Conservation (phyloP, 441 rosid species). For the Adansonia madagascariensis region DNA sequence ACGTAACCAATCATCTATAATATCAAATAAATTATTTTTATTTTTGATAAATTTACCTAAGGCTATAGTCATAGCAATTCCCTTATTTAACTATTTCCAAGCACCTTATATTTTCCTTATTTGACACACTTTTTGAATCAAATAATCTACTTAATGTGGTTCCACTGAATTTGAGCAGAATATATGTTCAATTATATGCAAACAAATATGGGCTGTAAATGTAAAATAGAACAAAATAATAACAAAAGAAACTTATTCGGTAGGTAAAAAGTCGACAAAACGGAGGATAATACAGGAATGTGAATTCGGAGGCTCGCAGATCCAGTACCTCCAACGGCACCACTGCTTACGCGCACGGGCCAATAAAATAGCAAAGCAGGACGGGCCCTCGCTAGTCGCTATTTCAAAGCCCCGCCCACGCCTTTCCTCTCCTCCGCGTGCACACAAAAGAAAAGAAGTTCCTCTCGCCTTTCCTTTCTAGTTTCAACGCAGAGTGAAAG, state of each 20-base stretch:
- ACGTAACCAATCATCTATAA: no score
- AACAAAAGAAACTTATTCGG: background rate
- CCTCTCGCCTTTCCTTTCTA: conserved; percentile 18
- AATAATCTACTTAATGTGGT: no score
- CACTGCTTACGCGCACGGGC: background rate
- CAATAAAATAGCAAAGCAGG: background rate
- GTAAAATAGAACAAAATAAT: no score
- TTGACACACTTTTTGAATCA: no score
- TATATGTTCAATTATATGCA: no score
- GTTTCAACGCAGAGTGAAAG: conserved; percentile 41
- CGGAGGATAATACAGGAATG: background rate
- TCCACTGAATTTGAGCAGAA: no score
- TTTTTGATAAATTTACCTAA: no score
- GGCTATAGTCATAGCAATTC: no score
- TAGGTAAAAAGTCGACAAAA: background rate
- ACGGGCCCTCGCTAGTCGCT: conserved; percentile 23
- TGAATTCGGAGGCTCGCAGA: background rate
- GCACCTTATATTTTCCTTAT: no score
- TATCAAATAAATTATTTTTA: no score
- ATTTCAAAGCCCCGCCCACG: conserved; percentile 22
- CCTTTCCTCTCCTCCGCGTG: conserved; percentile 25
- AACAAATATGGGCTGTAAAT: no score
- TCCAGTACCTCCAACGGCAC: conserved; percentile 12
- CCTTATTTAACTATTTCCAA: no score
- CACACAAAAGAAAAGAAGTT: conserved; percentile 21